Evolutionary conservation across 1,284 basidiomycete species (phyloP), one percentile per base, ranked within the genome.

Genomic region (Ustilago lituana): DNA sequence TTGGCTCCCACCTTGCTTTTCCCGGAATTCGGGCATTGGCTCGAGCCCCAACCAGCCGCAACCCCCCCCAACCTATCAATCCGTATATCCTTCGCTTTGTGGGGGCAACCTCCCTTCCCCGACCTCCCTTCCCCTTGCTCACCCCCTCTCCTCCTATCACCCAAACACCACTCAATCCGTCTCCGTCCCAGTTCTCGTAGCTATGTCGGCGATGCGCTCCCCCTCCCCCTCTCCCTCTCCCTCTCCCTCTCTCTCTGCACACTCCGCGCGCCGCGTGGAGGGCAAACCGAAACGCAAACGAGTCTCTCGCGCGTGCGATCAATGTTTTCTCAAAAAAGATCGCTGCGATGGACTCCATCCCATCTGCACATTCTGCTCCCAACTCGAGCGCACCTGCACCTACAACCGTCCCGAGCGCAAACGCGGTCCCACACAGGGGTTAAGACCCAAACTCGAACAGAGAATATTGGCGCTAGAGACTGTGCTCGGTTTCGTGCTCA

Each of bases 301-400:
- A 0, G 57, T 72, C 26, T 64, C 64, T n/a, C 54, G 69, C 36
- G 69, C 69, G 5, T 72, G 69, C 47, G 69, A 72, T 24, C 69
- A 72, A 46, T 72, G 69, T 20, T 72, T 67, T 23, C 46, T 35
- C 17, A 67, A 68, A 38, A 72, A 72, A 29, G 69, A 72, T 31
- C 48, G 50, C 4, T 72, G 69, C 26, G 69, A 72, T n/a, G 69
- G 64, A 2, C 15, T 45, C 0, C 36, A 40, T 7, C 69, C 69
- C 14, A 33, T 58, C 22, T 72, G 69, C 19, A 47, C 43, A 2
- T 64, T 60, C 15, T 72, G 69, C 35, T 12, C 39, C 4, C 32
- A 36, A 7, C 53, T 60, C 29, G 17, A 17, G 4, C 51, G 60
- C 3, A 36, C 22, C 0, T 72, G 69, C 36, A 67, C 69, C 10